Conservation (phyloP, 2,329 filamentous ascomycete genomes). For the Fusarium albidum region DNA sequence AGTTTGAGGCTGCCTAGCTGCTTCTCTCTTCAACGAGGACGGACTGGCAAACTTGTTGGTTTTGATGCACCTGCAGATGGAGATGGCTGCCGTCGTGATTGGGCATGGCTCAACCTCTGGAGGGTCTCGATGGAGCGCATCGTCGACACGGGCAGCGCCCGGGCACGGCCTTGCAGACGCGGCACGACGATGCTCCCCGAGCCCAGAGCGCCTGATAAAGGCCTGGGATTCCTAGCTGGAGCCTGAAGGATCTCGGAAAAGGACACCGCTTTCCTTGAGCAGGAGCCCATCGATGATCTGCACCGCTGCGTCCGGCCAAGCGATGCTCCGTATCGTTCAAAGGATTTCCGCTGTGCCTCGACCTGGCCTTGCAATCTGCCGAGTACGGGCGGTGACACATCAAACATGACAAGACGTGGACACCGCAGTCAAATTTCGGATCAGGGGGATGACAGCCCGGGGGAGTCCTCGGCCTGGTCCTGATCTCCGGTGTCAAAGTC, state of each 20-base stretch:
- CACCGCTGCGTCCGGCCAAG: constrained; percentile 11
- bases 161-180: constrained; percentile 5
- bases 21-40: constrained; percentile 10
- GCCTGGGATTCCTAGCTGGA: constrained; percentile 11
- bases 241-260: no score
- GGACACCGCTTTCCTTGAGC: constrained; percentile 36
- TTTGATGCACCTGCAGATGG: constrained; percentile 23
- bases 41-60: constrained; percentile 18
- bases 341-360: constrained; percentile 7
- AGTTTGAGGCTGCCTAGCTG: constrained; percentile 24
- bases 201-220: constrained; percentile 17
- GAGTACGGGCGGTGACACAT: constrained; percentile 15
- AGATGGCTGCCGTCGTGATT: constrained; percentile 21
- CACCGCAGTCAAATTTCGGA: constrained; percentile 14
- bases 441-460: constrained; percentile 30
- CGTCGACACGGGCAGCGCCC: constrained; percentile 8
- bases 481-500: constrained; percentile 19
- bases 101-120: constrained; percentile 15
- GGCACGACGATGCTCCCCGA: constrained; percentile 4
- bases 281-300: constrained; percentile 34
- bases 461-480: constrained; percentile 4
- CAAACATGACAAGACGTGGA: constrained; percentile 20
- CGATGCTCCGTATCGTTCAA: constrained; percentile 22
- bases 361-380: background rate
- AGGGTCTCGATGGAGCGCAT: constrained; percentile 3